A percentile compares a stretch with the other conserved stretches of the same genome.
Conservation (phyloP, 441 rosid genomes). For the Aquilaria agallochum region DNA sequence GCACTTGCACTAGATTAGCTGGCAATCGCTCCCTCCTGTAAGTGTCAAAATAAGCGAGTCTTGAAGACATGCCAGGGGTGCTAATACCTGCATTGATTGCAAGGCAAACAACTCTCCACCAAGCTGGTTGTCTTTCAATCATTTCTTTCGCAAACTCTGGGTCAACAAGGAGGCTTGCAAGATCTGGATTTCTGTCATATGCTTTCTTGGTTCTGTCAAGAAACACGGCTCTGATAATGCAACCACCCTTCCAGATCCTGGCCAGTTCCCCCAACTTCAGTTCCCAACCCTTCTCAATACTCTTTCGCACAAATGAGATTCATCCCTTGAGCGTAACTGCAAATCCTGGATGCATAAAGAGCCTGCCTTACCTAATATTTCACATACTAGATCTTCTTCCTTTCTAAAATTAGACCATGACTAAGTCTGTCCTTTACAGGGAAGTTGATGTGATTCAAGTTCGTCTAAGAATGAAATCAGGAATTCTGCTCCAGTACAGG, state of each 20-base stretch:
- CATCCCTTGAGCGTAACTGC: slow-evolving; percentile 97
- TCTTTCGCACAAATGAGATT: slow-evolving; percentile 87
- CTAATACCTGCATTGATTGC: slow-evolving; percentile 91
- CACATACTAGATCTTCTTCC: too few relatives aligned
- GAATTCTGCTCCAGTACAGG: too few relatives aligned
- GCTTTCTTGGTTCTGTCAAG: slow-evolving; percentile 94
- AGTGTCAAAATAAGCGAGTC: slow-evolving; percentile 90
- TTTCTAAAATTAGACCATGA: too few relatives aligned
- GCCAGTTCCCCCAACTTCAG: slow-evolving; percentile 87
- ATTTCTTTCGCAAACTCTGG: slow-evolving; percentile 95
- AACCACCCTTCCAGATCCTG: slow-evolving; percentile 95
- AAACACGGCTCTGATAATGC: slow-evolving; percentile 87
- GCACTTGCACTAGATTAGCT: slow-evolving; percentile 92
- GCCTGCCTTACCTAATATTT: slow-evolving; percentile 55
- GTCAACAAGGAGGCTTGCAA: slow-evolving; percentile 86
- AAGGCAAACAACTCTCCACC: slow-evolving; percentile 86
- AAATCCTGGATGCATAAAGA: slow-evolving; percentile 89
- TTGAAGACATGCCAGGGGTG: slow-evolving; percentile 90
- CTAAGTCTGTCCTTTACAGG: too few relatives aligned
- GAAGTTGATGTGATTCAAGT: too few relatives aligned
- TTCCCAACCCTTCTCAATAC: slow-evolving; percentile 80
- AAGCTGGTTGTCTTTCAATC: slow-evolving; percentile 77
- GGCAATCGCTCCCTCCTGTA: slow-evolving; percentile 79
- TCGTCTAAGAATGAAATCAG: too few relatives aligned
- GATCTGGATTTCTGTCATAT: slow-evolving; percentile 78